phyloP scores from a whole-genome alignment of 805 yeast species.

The Ogataea pignaliae region DNA sequence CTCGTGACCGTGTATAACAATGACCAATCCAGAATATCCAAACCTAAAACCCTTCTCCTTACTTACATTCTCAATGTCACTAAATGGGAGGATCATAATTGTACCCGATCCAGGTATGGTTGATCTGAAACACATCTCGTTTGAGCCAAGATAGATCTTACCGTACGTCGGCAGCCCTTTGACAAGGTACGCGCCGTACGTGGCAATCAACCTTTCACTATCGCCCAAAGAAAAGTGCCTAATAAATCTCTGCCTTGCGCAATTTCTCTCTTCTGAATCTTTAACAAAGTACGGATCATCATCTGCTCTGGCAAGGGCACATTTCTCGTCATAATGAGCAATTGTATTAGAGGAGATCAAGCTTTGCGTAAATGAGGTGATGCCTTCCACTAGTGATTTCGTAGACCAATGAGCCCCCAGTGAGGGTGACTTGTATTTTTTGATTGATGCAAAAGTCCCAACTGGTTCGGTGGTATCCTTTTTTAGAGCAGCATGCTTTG shows the following conservation, averaged over 20 bases:
- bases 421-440: neutral
- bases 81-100: slow-evolving; percentile 75
- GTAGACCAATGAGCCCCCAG: slow-evolving; percentile 18
- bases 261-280: slow-evolving; percentile 37
- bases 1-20: slow-evolving; percentile 70
- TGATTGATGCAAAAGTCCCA: neutral
- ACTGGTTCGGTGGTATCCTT: neutral
- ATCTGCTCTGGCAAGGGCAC: slow-evolving; percentile 34
- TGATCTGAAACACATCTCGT: slow-evolving; percentile 74
- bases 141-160: slow-evolving; percentile 66
- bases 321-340: slow-evolving; percentile 50
- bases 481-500: neutral
- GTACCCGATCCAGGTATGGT: slow-evolving; percentile 73
- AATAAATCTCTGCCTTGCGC: slow-evolving; percentile 56
- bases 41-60: slow-evolving; percentile 67
- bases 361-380: slow-evolving; percentile 24
- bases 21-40: slow-evolving; percentile 64
- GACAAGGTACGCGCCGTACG: slow-evolving; percentile 66
- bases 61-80: slow-evolving; percentile 65
- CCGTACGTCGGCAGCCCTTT: slow-evolving; percentile 80
- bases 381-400: slow-evolving; percentile 26
- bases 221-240: slow-evolving; percentile 60
- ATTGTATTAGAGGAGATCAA: slow-evolving; percentile 20
- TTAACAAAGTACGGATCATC: slow-evolving; percentile 49
- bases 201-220: slow-evolving; percentile 50